Conservation (phyloP, 2,329 filamentous ascomycete genomes). For the Ophiosphaerella korrae region DNA sequence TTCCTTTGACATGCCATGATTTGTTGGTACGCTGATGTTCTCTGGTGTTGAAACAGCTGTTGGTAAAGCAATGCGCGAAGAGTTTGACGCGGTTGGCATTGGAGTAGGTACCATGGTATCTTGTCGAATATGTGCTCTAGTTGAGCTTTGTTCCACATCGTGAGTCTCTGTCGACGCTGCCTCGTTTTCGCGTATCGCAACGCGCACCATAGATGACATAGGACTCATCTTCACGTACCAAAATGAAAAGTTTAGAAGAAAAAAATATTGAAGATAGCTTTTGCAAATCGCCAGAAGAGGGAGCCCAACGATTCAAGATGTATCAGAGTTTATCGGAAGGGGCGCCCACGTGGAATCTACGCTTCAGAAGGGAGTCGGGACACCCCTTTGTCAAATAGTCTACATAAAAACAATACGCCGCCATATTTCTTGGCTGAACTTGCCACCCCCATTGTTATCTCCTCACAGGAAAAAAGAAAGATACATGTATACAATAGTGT, state of each 20-base stretch:
- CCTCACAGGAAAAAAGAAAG: no score
- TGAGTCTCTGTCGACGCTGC: neutral
- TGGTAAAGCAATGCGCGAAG: neutral
- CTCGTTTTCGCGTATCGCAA: neutral
- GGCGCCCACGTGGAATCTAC: no score
- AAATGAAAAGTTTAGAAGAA: no score
- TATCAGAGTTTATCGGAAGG: neutral
- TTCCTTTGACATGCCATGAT: conserved; percentile 9
- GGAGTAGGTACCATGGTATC: neutral
- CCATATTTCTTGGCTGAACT: no score
- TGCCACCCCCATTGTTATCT: no score
- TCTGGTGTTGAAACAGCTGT: neutral
- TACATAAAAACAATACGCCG: neutral
- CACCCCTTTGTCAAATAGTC: no score
- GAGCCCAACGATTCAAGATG: neutral
- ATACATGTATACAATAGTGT: no score
- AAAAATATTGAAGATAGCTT: no score
- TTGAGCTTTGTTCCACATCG: neutral
- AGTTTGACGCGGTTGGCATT: neutral
- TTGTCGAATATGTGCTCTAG: neutral
- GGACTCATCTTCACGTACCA: neutral
- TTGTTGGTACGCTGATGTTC: neutral
- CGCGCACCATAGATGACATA: neutral
- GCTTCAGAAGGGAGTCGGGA: no score
- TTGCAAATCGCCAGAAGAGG: no score